Conservation (phyloP, 305 asterid genomes). For the Fraxinus angustifolia region DNA sequence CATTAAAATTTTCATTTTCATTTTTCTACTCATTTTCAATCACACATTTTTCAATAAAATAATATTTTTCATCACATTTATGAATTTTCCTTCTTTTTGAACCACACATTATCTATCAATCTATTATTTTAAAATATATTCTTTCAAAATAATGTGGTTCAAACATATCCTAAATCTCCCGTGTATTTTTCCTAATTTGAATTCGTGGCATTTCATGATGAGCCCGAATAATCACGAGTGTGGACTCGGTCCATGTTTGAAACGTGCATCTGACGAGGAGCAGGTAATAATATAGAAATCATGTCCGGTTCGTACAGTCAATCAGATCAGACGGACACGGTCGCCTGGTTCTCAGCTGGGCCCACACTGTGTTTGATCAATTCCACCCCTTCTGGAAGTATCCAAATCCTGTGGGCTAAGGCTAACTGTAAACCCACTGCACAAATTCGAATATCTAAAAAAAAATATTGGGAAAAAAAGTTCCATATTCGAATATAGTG, state of each 20-base stretch:
- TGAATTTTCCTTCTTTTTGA: no score
- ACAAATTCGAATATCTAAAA: background rate
- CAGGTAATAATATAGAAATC: background rate
- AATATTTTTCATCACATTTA: no score
- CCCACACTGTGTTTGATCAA: background rate
- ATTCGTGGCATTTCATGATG: background rate
- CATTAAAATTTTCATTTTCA: no score
- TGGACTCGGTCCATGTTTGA: background rate
- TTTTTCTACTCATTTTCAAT: no score
- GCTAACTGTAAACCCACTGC: background rate
- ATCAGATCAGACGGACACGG: background rate
- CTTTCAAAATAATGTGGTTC: no score
- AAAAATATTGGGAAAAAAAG: background rate
- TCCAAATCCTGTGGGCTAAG: background rate
- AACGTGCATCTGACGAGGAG: slow-evolving; percentile 18
- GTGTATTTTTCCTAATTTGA: background rate
- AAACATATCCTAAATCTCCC: no score
- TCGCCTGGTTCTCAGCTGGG: background rate
- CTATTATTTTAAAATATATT: no score
- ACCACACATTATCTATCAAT: no score
- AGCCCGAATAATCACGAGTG: background rate
- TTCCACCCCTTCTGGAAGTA: background rate
- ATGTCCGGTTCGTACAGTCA: background rate
- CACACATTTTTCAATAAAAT: no score
- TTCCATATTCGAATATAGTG: background rate